phyloP scores from a whole-genome alignment of 345 rosid species.

The Ricinus communis region DNA sequence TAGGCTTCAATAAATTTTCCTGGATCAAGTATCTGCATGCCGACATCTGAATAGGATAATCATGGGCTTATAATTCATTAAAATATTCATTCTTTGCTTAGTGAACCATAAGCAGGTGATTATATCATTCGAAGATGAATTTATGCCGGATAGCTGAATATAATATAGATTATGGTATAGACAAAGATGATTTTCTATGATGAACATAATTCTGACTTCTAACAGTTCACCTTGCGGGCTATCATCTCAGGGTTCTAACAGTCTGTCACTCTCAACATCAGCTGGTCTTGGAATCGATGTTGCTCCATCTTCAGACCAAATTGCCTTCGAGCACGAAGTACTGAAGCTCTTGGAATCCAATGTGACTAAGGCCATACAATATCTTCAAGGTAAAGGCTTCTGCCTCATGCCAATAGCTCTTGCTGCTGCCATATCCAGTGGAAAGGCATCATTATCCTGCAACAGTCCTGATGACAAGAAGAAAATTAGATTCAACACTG shows the following conservation, averaged over 20 bases:
- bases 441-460: constrained; percentile 29
- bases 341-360: constrained; percentile 28
- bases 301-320: constrained; percentile 37
- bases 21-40: too few species aligned
- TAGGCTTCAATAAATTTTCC: too few species aligned
- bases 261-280: constrained; percentile 28
- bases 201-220: background rate
- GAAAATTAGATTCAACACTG: constrained; percentile 12
- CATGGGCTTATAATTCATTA: too few species aligned
- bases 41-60: too few species aligned
- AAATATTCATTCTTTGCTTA: too few species aligned
- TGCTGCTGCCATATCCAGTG: constrained; percentile 40
- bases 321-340: constrained; percentile 28
- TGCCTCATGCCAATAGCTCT: constrained; percentile 39
- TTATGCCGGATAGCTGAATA: too few species aligned
- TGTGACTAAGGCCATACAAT: constrained; percentile 23
- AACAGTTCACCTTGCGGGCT: background rate
- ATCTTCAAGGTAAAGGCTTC: constrained; percentile 28
- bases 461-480: constrained; percentile 23
- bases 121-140: too few species aligned
- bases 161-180: too few species aligned
- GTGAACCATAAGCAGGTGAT: too few species aligned
- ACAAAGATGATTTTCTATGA: background rate
- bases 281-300: constrained; percentile 30
- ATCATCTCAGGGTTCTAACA: constrained; percentile 30